phyloP scores from a whole-genome alignment of 495 filamentous ascomycete species.

The Aspergillus ostianus region DNA sequence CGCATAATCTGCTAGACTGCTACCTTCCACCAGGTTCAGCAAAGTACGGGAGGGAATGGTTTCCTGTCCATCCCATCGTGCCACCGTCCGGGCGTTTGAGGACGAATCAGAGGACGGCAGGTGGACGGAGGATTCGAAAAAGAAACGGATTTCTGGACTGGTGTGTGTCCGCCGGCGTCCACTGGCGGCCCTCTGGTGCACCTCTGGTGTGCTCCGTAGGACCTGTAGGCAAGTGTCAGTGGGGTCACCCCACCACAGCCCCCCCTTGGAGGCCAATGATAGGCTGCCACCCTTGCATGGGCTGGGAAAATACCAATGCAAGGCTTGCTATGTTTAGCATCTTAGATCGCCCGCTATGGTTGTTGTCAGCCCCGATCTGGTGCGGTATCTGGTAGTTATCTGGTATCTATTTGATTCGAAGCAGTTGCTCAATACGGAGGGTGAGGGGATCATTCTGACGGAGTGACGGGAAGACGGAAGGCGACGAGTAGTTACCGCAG shows the following conservation, averaged over 20 bases:
- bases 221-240: conserved; percentile 5
- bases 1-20: conserved; percentile 10
- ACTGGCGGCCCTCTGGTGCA: not conserved
- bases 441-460: not conserved
- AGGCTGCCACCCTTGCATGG: conserved; percentile 27
- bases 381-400: conserved; percentile 10
- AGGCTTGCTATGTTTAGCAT: conserved; percentile 45
- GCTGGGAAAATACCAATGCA: conserved; percentile 35
- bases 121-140: conserved; percentile 16
- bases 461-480: not conserved
- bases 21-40: conserved; percentile 10
- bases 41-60: conserved; percentile 7
- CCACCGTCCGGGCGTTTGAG: conserved; percentile 17
- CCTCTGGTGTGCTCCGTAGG: too few species aligned
- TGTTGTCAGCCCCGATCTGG: not conserved
- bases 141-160: conserved; percentile 1
- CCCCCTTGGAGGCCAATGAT: conserved; percentile 22
- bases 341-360: conserved; percentile 26
- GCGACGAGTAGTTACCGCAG: too few species aligned
- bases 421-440: not conserved
- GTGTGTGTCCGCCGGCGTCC: too few species aligned
- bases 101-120: conserved; percentile 2
- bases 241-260: conserved; percentile 8
- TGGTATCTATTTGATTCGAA: not conserved
- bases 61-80: conserved; percentile 21